Base-by-base conservation (phyloP, 2,329 filamentous ascomycete genomes). In the Zymoseptoria crescenta region DNA sequence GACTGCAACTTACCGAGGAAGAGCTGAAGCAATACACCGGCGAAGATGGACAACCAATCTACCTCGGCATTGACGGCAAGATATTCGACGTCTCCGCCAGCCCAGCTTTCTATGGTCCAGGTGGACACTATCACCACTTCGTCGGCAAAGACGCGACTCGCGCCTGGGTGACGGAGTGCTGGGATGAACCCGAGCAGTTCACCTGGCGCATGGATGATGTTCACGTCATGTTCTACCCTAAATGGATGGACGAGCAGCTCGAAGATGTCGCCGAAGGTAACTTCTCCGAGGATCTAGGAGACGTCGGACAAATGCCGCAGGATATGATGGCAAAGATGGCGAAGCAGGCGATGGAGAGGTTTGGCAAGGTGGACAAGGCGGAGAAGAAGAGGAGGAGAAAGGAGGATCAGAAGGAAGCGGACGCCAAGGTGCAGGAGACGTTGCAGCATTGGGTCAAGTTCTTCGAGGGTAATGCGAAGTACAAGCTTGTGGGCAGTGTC, bases 401-500 rank as follows among this genome's bases (percentile, higher is more conserved):
- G 53, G 45, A 55, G 54, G 68, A 69, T 55, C 49, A 45, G 48
- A 51, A 56, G 8, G 68, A 68, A 59, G 92, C 96, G 76, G 67
- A 79, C 54, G 77, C 79, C 54, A 76, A 80, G 53, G 92, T 91
- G 9, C 77, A 77, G 73, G 75, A 81, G 65, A 81, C 83, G 72
- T 85, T 89, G 3, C 73, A 82, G 60, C 82, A 85, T 35, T 83
- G 84, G 35, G 78, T 96, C 58, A 77, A 81, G 71, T 69, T 70
- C 49, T 70, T 70, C 41, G 51, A 21, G 29, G 54, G 55, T 4
- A 67, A 65, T 52, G 62, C 51, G 9, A 70, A 69, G 62, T 70
- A 70, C 35, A 56, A 56, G 56, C 57, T 57, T 13, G 68, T 67
- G 4, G 68, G 68, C 4, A 58, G 51, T 19, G 66, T 70, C 29